Percentiles rank a stretch among this genome's conserved stretches.
These are phyloP conservation scores for Lyophyllum decastes DNA, from an alignment of 768 basidiomycete genomes.

Conservation along the genomic window DNA sequence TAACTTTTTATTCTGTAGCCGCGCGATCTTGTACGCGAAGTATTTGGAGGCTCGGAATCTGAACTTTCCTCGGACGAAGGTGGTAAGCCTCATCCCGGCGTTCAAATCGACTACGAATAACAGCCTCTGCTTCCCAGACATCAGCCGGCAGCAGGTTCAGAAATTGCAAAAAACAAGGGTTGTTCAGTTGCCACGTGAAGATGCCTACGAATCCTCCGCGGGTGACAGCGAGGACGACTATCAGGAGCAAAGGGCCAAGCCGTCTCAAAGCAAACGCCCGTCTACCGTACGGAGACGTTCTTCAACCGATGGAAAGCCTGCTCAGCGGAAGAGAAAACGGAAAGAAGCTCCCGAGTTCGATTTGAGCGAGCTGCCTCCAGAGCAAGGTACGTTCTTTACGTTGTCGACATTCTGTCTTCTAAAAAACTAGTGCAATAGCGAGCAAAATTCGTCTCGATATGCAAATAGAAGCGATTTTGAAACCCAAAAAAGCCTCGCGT, in stretches of 20 bases:
- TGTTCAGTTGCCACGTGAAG: conserved; percentile 42
- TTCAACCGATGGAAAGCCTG: conserved; percentile 29
- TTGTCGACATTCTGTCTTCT: background rate
- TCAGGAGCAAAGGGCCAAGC: conserved; percentile 35
- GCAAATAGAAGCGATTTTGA: conserved; percentile 85
- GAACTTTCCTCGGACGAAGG: conserved; percentile 82
- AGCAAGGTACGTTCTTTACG: conserved; percentile 58
- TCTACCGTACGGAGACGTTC: conserved; percentile 24
- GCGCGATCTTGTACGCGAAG: conserved; percentile 59
- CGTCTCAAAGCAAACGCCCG: conserved; percentile 30
- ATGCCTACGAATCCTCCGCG: conserved; percentile 56
- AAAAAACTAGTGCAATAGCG: conserved; percentile 42
- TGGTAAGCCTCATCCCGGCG: conserved; percentile 26
- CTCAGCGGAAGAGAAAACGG: conserved; percentile 56
- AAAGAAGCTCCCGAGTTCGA: conserved; percentile 64
- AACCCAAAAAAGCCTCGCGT: conserved; percentile 69
- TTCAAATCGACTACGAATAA: background rate
- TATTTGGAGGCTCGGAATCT: conserved; percentile 84
- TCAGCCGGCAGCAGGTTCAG: conserved; percentile 44
- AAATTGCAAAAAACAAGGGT: conserved; percentile 28
- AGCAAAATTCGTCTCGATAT: conserved; percentile 78
- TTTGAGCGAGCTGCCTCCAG: conserved; percentile 68
- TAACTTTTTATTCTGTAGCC: conserved; percentile 3
- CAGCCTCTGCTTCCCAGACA: conserved; percentile 27
- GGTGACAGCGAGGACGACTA: conserved; percentile 54